These are phyloP conservation scores for Cladobotryum protrusum DNA, from an alignment of 2,329 filamentous ascomycete species.

Conservation along the genomic window DNA sequence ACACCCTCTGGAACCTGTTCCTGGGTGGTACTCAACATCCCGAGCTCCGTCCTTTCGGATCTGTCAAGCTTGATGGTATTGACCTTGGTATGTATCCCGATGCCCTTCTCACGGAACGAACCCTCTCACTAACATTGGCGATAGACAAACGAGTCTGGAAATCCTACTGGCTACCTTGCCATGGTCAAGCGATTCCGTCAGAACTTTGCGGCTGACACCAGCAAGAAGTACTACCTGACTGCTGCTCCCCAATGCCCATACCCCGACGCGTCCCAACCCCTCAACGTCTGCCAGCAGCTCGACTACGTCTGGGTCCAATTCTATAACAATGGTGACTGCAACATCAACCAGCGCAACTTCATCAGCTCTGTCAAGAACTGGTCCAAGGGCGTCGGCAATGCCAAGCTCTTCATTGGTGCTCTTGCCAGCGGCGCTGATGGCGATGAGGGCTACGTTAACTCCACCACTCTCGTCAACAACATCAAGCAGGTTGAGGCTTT, in stretches of 20 bases:
- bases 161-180: conserved; percentile 49
- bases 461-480: conserved; percentile 38
- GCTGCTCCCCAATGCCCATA: conserved; percentile 42
- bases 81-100: conserved; percentile 42
- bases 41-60: conserved; percentile 58
- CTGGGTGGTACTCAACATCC: conserved; percentile 38
- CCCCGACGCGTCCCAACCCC: conserved; percentile 47
- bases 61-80: conserved; percentile 63
- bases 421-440: conserved; percentile 45
- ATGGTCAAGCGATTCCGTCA: conserved; percentile 52
- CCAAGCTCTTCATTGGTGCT: conserved; percentile 54
- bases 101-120: background rate
- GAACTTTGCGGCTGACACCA: conserved; percentile 31
- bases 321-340: conserved; percentile 61
- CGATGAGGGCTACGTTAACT: conserved; percentile 46
- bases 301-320: conserved; percentile 52
- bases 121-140: background rate
- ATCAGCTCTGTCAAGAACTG: conserved; percentile 58
- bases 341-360: conserved; percentile 45
- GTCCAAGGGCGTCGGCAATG: conserved; percentile 52
- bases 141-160: conserved; percentile 52
- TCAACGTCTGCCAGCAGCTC: conserved; percentile 28
- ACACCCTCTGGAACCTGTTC: conserved; percentile 63
- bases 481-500: conserved; percentile 41
- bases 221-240: conserved; percentile 14